A percentile compares a stretch with the other conserved stretches of the same genome.
phyloP scores from a whole-genome alignment of 208 protist genomes.

The Trichomonas tenax region DNA sequence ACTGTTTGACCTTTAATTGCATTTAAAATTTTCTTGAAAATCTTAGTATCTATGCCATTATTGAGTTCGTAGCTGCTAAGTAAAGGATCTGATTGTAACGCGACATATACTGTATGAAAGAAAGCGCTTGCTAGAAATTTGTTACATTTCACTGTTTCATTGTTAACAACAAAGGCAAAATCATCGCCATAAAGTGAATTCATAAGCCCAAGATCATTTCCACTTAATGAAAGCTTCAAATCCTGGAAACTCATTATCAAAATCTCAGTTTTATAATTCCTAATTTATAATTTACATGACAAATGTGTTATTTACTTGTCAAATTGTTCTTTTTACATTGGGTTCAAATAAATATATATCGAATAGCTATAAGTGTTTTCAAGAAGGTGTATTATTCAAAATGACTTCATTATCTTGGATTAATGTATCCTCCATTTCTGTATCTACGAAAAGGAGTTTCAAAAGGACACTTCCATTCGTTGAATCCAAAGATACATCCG shows the following conservation, averaged over 20 bases:
- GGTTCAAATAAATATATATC: too few relatives aligned
- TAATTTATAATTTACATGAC: too few relatives aligned
- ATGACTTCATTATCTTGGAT: background rate
- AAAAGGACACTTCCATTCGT: background rate
- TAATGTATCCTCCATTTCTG: background rate
- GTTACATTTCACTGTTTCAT: background rate
- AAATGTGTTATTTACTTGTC: too few relatives aligned
- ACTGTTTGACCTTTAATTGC: background rate
- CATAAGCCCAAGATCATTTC: background rate
- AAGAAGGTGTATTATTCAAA: background rate
- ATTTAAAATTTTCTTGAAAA: background rate
- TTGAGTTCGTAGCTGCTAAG: background rate
- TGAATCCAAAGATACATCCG: background rate
- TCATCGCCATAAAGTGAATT: background rate
- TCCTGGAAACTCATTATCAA: too few relatives aligned
- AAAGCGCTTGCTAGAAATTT: background rate
- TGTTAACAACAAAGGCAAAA: background rate
- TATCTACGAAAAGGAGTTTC: background rate
- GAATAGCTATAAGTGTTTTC: too few relatives aligned
- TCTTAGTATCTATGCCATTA: background rate
- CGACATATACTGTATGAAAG: background rate
- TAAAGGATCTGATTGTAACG: background rate
- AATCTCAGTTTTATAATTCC: too few relatives aligned
- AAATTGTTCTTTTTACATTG: too few relatives aligned
- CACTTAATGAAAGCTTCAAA: background rate